Conservation (phyloP, 129 eudicot species). For the Daucus carota region DNA sequence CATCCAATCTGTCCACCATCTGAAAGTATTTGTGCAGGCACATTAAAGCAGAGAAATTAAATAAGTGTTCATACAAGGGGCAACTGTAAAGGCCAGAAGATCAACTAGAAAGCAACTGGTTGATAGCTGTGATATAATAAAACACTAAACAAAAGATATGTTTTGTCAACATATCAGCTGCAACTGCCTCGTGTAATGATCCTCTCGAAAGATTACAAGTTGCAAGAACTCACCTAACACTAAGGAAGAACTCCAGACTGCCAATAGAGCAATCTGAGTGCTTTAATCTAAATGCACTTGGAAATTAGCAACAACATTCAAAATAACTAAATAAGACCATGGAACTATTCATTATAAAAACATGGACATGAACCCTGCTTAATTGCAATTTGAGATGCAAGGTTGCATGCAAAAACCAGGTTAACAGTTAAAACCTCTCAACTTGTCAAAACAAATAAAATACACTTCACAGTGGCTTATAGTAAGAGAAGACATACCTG, state of each 20-base stretch:
- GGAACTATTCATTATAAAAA: neutral
- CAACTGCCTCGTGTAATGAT: neutral
- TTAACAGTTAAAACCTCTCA: neutral
- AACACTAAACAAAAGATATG: neutral
- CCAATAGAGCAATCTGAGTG: neutral
- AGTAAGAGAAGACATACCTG: too few relatives aligned
- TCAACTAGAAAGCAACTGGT: neutral
- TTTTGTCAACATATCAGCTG: neutral
- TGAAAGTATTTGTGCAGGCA: conserved; percentile 22
- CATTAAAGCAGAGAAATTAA: neutral
- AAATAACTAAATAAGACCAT: neutral
- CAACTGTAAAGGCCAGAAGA: neutral
- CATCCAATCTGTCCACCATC: conserved; percentile 98
- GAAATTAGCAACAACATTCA: conserved; percentile 8
- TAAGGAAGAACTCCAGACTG: neutral
- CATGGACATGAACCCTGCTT: neutral
- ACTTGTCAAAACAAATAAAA: neutral
- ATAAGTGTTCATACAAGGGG: neutral
- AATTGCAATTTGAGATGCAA: neutral
- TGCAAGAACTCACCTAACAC: neutral
- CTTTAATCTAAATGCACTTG: neutral
- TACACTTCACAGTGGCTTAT: too few relatives aligned
- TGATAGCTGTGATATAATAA: neutral
- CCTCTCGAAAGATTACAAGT: neutral
- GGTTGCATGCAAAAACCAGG: neutral